Conservation (phyloP, 2,329 filamentous ascomycete species). For the Ceratocystis harringtonii region DNA sequence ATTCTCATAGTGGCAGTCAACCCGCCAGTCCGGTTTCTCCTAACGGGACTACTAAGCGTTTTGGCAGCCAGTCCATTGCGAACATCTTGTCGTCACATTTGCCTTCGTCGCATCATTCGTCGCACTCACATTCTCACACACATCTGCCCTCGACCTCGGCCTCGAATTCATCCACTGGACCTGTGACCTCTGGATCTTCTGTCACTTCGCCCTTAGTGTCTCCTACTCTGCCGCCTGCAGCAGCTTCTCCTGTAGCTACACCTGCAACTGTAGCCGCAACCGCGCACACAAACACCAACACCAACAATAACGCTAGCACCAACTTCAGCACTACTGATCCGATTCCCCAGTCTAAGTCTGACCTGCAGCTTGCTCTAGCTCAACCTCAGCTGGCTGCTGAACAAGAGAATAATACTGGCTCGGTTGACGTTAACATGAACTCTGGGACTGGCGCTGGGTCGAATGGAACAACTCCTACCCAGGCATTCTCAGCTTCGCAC, state of each 20-base stretch:
- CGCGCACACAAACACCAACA: background rate
- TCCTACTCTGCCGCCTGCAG: constrained; percentile 8
- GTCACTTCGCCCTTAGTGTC: constrained; percentile 10
- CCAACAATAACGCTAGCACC: background rate
- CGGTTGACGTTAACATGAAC: constrained; percentile 6
- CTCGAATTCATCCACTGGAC: constrained; percentile 1
- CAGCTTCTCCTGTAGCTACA: constrained; percentile 12
- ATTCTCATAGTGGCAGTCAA: constrained; percentile 51
- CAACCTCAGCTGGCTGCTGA: background rate
- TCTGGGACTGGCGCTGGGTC: background rate
- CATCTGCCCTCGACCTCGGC: background rate
- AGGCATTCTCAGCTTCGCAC: background rate
- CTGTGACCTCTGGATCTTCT: background rate
- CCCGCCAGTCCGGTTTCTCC: constrained; percentile 49
- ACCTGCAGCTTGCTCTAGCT: background rate
- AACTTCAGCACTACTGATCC: background rate
- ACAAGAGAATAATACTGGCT: background rate
- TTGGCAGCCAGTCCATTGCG: constrained; percentile 13
- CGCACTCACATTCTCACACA: background rate
- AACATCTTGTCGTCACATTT: constrained; percentile 13
- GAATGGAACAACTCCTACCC: constrained; percentile 9
- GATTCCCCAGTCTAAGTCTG: background rate
- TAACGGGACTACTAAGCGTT: constrained; percentile 23
- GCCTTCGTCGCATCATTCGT: constrained; percentile 13
- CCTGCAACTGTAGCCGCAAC: background rate